Conservation (phyloP, 108 stramenopile species). For the Epithemia pelagica region DNA sequence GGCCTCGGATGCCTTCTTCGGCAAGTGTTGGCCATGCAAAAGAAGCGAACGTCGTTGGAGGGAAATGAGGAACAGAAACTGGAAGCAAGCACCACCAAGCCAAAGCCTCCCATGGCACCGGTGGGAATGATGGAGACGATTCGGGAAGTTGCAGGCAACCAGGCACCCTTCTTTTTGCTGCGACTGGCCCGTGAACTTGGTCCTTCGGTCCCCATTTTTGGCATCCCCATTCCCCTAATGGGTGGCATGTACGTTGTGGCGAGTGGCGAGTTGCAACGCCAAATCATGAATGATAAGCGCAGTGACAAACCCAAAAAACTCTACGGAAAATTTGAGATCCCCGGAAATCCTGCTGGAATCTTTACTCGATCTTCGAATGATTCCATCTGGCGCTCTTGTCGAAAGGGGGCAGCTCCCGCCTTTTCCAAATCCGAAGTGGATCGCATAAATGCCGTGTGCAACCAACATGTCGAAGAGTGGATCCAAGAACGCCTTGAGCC, state of each 20-base stretch:
- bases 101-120: background rate
- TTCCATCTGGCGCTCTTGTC: no score
- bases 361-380: no score
- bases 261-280: background rate
- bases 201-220: background rate
- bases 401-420: slow-evolving; percentile 9
- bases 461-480: slow-evolving; percentile 10
- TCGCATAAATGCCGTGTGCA: slow-evolving; percentile 12
- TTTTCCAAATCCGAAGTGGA: slow-evolving; percentile 10
- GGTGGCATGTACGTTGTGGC: no score
- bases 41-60: no score
- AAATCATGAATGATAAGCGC: no score
- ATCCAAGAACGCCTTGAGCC: background rate
- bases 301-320: no score
- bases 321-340: no score
- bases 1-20: no score
- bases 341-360: no score
- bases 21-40: no score
- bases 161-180: background rate
- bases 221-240: background rate
- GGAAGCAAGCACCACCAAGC: background rate
- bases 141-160: background rate
- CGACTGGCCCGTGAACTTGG: background rate
- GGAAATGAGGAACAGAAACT: no score
- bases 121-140: background rate